These are phyloP conservation scores for Xylaria arbuscula DNA, from an alignment of 2,329 filamentous ascomycete species.

Conservation along the genomic window DNA sequence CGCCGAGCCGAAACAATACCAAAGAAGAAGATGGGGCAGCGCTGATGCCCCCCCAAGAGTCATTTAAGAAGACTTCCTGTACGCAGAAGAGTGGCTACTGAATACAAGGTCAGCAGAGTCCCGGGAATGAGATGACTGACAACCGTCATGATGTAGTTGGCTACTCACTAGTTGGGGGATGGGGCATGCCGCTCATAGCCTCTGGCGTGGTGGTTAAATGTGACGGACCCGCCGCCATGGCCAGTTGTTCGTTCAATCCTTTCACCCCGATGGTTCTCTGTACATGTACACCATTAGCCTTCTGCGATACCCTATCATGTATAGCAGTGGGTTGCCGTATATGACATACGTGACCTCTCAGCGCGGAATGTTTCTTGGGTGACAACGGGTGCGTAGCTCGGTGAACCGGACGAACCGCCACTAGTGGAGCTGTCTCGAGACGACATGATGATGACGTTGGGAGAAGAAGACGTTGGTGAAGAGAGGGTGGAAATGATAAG, in stretches of 20 bases:
- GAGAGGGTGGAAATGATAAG: background rate
- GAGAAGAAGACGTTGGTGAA: background rate
- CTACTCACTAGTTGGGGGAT: constrained; percentile 33
- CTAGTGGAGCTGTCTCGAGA: constrained; percentile 17
- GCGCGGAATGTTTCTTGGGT: constrained; percentile 18
- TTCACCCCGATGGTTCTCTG: constrained; percentile 25
- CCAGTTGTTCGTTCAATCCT: background rate
- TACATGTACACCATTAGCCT: constrained; percentile 16
- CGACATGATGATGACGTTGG: constrained; percentile 20
- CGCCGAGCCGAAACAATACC: background rate
- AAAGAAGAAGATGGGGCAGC: background rate
- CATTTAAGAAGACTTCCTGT: background rate
- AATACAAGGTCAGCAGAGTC: constrained; percentile 11
- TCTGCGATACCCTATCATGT: no score
- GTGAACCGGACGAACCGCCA: background rate
- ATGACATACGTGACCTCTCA: constrained; percentile 25
- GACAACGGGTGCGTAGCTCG: background rate
- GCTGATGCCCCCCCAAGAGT: background rate
- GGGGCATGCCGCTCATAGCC: constrained; percentile 26
- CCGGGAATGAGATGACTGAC: background rate
- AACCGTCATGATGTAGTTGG: background rate
- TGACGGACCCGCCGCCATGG: background rate
- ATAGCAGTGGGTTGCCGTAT: background rate
- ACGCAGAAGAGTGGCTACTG: background rate
- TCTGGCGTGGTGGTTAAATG: constrained; percentile 29